Base-by-base conservation (phyloP, 192 early-diverging fungal genomes). In the Chytriomyces hyalinus region DNA sequence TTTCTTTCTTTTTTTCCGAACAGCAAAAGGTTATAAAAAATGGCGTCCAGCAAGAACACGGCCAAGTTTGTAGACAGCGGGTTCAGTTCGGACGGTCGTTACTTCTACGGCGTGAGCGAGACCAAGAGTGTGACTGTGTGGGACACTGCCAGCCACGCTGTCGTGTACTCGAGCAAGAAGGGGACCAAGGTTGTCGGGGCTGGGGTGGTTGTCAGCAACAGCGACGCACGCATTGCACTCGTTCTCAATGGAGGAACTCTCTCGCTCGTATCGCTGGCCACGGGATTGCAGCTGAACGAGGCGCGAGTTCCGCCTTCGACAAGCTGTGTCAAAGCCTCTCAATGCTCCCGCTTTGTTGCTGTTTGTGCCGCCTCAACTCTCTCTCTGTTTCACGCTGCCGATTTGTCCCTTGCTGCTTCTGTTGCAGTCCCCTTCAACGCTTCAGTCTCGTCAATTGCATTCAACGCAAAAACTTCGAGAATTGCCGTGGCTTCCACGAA, bases 61-160 rank as follows among this genome's bases (percentile, higher is more conserved):
- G 36, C 36, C 36, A 36, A 36, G 36, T 36, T 36, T 36, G 36
- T 36, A 36, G 36, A 36, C 36, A 36, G 36, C 53, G 20, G 53
- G 15, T 57, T 57, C 53, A 57, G 53, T 57, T n/a, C 15, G 20
- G 53, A 57, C 53, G 53, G 53, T n/a, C 53, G 53, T 20, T 57
- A n/a, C 13, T 57, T 57, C 20, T 13, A 20, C 13, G 53, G 15
- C 20, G 53, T 57, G 15, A 57, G 15, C 1, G 15, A n/a, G 53
- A 57, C 53, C 15, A 57, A 57, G 53, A 20, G 53, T n/a, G 53
- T 57, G 53, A n/a, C 15, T 57, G 53, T 57, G 53, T 57, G 53
- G 53, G 53, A 57, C 53, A 57, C 53, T 57, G 53, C 20, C 15
- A 57, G 53, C 53, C 13, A 20, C 53, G 53, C 15, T 20, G 53